Base-by-base conservation (phyloP, 164 flowering plant genomes). In the Platanus orientalis region DNA sequence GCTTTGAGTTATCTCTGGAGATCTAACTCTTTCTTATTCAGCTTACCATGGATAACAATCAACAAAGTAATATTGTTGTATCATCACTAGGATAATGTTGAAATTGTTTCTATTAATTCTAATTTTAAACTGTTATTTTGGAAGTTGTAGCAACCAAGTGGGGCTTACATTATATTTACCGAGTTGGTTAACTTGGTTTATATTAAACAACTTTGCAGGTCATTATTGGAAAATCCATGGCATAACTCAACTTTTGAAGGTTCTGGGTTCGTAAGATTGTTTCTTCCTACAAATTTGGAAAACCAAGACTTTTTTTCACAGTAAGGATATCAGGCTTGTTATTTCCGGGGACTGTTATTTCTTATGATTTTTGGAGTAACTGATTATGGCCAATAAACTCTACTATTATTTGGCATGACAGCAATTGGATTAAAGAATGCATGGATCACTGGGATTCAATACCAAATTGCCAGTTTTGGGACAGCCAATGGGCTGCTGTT, bases 391-490 rank as follows among this genome's bases (percentile, higher is more conserved):
- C 28, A 30, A 40, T 36, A 13, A 24, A 36, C 25, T 2, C 24
- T n/a, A 55, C 50, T 21, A 11, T 53, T 50, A 26, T 69, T 66
- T 32, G 61, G 40, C 48, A 19, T 77, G 66, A 55, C 84, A 94
- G 99, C 48, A 80, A 78, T 55, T 85, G 89, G 91, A 74, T 91
- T 40, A 71, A 64, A 62, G 55, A 77, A 49, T 84, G 87, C 73
- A 58, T 94, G 52, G 82, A 76, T 47, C 71, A 75, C 36, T 94
- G 99, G 99, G 80, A 77, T 72, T 78, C 86, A 0, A 76, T 89
- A 54, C 97, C 97, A 25, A 94, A 86, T 74, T 89, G 92, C 74
- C 96, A 82, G 68, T 94, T 94, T 63, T 94, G 99, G 99, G 87
- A 94, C 73, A 79, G 89, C 73, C 99, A 94, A 60, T 94, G 97